These are phyloP conservation scores for Plicaturopsis crispa DNA, from an alignment of 768 basidiomycete species.

Conservation along the genomic window DNA sequence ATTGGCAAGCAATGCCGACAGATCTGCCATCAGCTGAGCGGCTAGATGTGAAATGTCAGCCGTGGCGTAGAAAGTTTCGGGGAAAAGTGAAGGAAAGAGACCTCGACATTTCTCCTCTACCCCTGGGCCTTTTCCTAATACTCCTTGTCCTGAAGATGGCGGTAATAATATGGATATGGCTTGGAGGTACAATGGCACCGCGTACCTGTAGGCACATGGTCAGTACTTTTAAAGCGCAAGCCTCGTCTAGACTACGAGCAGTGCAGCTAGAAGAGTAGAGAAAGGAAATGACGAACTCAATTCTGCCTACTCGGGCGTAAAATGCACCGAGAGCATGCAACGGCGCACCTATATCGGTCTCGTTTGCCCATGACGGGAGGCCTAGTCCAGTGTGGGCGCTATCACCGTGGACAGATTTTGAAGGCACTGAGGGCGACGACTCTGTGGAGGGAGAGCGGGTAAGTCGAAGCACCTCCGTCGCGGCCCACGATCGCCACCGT, in stretches of 20 bases:
- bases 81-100: too few relatives aligned
- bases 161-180: constrained; percentile 34
- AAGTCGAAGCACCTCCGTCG: too few relatives aligned
- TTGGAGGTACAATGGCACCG: constrained; percentile 36
- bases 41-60: too few relatives aligned
- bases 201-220: constrained; percentile 23
- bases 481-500: constrained; percentile 7
- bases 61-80: too few relatives aligned
- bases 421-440: too few relatives aligned
- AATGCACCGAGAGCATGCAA: constrained; percentile 35
- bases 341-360: constrained; percentile 36
- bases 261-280: background rate
- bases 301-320: constrained; percentile 31
- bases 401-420: too few relatives aligned
- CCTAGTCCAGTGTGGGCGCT: constrained; percentile 33
- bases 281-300: constrained; percentile 20
- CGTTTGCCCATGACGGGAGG: constrained; percentile 35
- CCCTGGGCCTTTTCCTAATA: too few relatives aligned
- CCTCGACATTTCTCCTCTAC: constrained; percentile 34
- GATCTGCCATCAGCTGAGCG: too few relatives aligned
- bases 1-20: too few relatives aligned
- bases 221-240: background rate
- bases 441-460: too few relatives aligned
- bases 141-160: too few relatives aligned
- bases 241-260: too few relatives aligned